Evolutionary conservation across 1,284 basidiomycete genomes (phyloP).

Genomic region (Leccinum fuscescens): DNA sequence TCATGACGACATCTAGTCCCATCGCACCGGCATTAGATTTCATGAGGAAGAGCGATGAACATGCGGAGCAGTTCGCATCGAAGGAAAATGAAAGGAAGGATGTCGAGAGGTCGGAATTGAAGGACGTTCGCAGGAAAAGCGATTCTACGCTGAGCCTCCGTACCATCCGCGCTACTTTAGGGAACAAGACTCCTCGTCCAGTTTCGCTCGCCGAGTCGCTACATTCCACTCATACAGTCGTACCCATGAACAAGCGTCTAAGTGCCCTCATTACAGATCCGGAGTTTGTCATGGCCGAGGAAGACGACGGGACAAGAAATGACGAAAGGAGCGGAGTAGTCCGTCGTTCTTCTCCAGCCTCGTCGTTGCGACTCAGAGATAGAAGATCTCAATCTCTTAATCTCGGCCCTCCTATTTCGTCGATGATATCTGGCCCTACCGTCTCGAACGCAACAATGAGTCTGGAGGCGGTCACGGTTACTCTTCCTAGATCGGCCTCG

Average conservation of each 20-base stretch:
- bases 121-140: constrained; percentile 70
- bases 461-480: constrained; percentile 31
- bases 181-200: constrained; percentile 57
- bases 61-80: constrained; percentile 16
- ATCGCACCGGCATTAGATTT: constrained; percentile 36
- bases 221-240: constrained; percentile 67
- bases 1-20: constrained; percentile 34
- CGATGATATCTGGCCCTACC: constrained; percentile 30
- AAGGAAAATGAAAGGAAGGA: constrained; percentile 33
- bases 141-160: constrained; percentile 72
- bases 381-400: constrained; percentile 65
- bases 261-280: constrained; percentile 67
- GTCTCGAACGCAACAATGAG: constrained; percentile 32
- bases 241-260: constrained; percentile 58
- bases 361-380: constrained; percentile 43
- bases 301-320: constrained; percentile 42
- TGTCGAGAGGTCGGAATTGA: constrained; percentile 50
- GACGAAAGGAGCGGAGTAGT: constrained; percentile 34
- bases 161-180: constrained; percentile 59
- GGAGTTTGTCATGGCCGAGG: constrained; percentile 54
- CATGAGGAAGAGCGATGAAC: constrained; percentile 33
- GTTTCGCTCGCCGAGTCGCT: constrained; percentile 73
- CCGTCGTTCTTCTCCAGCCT: constrained; percentile 24
- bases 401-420: constrained; percentile 36
- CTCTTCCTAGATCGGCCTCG: constrained; percentile 30